Conservation (phyloP, 352 stramenopile genomes). For the Phytophthora crassamura region DNA sequence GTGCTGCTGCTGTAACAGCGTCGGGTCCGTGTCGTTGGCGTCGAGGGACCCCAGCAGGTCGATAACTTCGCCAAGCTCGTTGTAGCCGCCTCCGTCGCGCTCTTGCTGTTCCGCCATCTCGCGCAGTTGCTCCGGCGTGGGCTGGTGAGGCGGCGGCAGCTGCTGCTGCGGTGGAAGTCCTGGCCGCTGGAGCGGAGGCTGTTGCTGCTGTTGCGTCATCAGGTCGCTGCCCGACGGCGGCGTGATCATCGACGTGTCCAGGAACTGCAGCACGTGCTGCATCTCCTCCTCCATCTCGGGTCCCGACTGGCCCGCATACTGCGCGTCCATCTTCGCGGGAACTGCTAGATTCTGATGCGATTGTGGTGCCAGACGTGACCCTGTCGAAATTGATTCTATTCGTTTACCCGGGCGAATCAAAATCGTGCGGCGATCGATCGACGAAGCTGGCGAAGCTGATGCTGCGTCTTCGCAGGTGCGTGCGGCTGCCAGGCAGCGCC, state of each 20-base stretch:
- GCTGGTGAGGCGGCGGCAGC: constrained; percentile 19
- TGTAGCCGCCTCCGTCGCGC: constrained; percentile 54
- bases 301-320: constrained; percentile 21
- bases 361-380: constrained; percentile 19
- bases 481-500: background rate
- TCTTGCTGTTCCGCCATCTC: constrained; percentile 48
- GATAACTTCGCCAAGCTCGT: constrained; percentile 74
- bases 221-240: constrained; percentile 40
- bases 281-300: constrained; percentile 57
- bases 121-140: constrained; percentile 29
- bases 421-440: constrained; percentile 21
- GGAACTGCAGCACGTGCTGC: constrained; percentile 69
- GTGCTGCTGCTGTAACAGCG: constrained; percentile 27
- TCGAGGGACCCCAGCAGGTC: constrained; percentile 71
- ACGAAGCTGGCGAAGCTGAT: constrained; percentile 1
- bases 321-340: constrained; percentile 20
- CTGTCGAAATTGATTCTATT: constrained; percentile 8
- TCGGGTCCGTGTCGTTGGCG: constrained; percentile 52
- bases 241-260: constrained; percentile 62
- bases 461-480: constrained; percentile 23
- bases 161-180: constrained; percentile 8
- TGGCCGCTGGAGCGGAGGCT: constrained; percentile 13
- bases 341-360: constrained; percentile 6
- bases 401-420: background rate
- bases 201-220: constrained; percentile 21